Evolutionary conservation across 2,329 filamentous ascomycete genomes (phyloP).

Genomic region (Tolypocladium nubicola): DNA sequence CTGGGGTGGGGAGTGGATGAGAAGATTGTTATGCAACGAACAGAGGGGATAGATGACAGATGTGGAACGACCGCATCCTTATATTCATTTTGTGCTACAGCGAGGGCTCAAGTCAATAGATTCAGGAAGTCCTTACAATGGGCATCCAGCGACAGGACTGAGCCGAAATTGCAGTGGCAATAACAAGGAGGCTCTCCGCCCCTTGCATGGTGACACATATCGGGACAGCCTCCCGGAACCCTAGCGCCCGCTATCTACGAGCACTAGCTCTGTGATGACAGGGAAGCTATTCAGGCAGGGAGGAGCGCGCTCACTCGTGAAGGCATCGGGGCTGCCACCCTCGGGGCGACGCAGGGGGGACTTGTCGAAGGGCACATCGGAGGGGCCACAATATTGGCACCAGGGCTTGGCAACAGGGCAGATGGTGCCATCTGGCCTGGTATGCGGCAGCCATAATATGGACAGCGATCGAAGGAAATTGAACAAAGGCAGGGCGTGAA

Average conservation of each 20-base stretch:
- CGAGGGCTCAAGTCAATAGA: neutral
- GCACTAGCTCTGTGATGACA: neutral
- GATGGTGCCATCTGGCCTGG: neutral
- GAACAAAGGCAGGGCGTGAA: neutral
- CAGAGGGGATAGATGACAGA: neutral
- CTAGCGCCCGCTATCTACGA: neutral
- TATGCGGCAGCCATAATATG: neutral
- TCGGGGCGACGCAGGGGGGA: neutral
- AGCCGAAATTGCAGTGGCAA: neutral
- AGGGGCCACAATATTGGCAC: neutral
- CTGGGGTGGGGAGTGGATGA: neutral
- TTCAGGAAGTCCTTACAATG: neutral
- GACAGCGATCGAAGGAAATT: neutral
- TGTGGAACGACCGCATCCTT: neutral
- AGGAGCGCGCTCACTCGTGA: neutral
- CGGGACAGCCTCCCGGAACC: neutral
- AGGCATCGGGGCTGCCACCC: neutral
- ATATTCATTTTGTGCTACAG: neutral
- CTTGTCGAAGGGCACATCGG: neutral
- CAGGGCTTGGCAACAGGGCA: neutral
- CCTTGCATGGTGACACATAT: neutral
- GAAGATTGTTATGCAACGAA: constrained; percentile 3
- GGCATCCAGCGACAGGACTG: neutral
- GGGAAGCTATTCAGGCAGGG: neutral
- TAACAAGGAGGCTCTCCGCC: neutral